These are phyloP conservation scores for Peronospora belbahrii DNA, from an alignment of 352 stramenopile genomes.

Conservation along the genomic window DNA sequence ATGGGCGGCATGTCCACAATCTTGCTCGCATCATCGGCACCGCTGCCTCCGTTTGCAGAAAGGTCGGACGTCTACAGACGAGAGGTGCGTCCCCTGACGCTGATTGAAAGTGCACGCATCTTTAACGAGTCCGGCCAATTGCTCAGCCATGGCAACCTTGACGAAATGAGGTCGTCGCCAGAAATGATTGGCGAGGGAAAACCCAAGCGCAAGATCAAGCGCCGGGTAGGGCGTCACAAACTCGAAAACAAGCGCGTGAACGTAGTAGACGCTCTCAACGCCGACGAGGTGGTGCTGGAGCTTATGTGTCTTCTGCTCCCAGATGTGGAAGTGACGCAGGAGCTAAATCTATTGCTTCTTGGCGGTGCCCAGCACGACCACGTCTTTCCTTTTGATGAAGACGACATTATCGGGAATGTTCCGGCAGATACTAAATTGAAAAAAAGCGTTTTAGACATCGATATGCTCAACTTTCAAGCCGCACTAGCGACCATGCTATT, in stretches of 20 bases:
- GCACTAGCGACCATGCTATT: conserved; percentile 49
- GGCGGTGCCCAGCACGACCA: conserved; percentile 40
- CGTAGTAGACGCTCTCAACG: conserved; percentile 28
- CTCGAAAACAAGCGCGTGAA: conserved; percentile 39
- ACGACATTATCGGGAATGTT: conserved; percentile 32
- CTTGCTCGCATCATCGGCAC: conserved; percentile 38
- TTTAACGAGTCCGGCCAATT: conserved; percentile 67
- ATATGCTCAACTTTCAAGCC: conserved; percentile 61
- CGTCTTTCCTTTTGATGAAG: conserved; percentile 72
- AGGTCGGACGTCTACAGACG: conserved; percentile 31
- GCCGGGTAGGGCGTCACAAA: conserved; percentile 51
- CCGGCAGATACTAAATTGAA: conserved; percentile 4
- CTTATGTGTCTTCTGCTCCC: conserved; percentile 66
- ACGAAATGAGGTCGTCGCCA: conserved; percentile 52
- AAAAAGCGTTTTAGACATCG: conserved; percentile 30
- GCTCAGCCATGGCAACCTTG: conserved; percentile 65
- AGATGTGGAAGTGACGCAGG: conserved; percentile 64
- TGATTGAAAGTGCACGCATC: conserved; percentile 73
- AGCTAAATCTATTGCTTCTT: conserved; percentile 66
- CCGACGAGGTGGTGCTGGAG: conserved; percentile 65
- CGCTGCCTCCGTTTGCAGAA: conserved; percentile 25
- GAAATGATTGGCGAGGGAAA: conserved; percentile 19
- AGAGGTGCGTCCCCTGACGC: conserved; percentile 53
- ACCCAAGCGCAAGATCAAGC: conserved; percentile 48
- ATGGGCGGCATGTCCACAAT: conserved; percentile 10